A percentile compares a stretch with the other conserved stretches of the same genome.
These are phyloP conservation scores for Auriscalpium vulgare DNA, from an alignment of 768 basidiomycete genomes.

Conservation along the genomic window DNA sequence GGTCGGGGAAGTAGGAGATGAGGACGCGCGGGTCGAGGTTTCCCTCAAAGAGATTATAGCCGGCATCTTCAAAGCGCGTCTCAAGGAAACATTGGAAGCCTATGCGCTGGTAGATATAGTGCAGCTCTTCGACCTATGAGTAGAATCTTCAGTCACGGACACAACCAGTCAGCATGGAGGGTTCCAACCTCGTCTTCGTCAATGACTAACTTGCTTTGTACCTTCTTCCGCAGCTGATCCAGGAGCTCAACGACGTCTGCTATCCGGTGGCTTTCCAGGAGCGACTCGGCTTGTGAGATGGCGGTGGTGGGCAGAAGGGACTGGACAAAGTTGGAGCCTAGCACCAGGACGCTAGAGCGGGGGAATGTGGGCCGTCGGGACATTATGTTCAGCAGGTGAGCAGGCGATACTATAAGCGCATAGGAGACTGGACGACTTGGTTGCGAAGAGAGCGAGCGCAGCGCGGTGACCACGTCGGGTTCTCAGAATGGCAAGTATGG, in stretches of 20 bases:
- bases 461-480: no score
- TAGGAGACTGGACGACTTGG: no score
- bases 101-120: conserved; percentile 74
- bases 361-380: conserved; percentile 36
- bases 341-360: conserved; percentile 60
- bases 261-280: conserved; percentile 56
- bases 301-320: conserved; percentile 66
- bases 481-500: no score
- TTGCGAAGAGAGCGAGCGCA: no score
- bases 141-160: neutral
- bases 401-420: neutral
- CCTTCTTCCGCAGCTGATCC: conserved; percentile 50
- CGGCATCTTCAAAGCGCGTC: conserved; percentile 80
- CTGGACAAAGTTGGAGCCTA: conserved; percentile 50
- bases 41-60: conserved; percentile 67
- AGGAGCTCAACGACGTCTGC: conserved; percentile 57
- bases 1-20: conserved; percentile 69
- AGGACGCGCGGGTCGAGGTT: conserved; percentile 79
- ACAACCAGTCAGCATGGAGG: conserved; percentile 5
- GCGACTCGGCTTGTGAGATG: conserved; percentile 62
- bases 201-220: conserved; percentile 42
- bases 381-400: neutral
- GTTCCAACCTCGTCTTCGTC: conserved; percentile 47
- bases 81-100: conserved; percentile 74
- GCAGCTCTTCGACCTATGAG: conserved; percentile 54